phyloP scores from a whole-genome alignment of 2,329 filamentous ascomycete genomes.

The Colletotrichum lupini region DNA sequence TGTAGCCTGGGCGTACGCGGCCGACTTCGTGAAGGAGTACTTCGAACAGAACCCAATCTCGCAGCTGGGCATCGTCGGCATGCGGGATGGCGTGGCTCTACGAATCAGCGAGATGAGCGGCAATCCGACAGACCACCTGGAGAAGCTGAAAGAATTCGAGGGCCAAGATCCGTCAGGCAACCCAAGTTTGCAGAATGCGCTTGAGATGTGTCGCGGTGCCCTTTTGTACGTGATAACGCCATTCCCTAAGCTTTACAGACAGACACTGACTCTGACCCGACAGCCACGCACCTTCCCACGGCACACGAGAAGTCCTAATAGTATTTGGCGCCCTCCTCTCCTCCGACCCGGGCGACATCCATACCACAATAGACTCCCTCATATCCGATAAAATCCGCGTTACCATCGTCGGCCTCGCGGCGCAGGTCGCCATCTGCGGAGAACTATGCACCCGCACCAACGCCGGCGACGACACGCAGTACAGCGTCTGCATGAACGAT shows the following conservation, averaged over 20 bases:
- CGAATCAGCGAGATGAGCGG: conserved; percentile 90
- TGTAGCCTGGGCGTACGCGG: conserved; percentile 83
- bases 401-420: conserved; percentile 88
- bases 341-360: conserved; percentile 94
- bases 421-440: conserved; percentile 90
- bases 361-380: conserved; percentile 84
- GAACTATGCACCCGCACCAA: conserved; percentile 93
- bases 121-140: conserved; percentile 89
- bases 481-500: conserved; percentile 83
- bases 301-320: conserved; percentile 91
- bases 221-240: conserved; percentile 73
- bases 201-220: conserved; percentile 93
- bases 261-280: conserved; percentile 32
- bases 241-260: neutral
- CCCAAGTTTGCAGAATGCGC: conserved; percentile 89
- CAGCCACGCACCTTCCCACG: conserved; percentile 90
- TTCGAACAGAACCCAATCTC: conserved; percentile 99
- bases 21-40: conserved; percentile 91
- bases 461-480: conserved; percentile 78
- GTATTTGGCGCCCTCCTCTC: conserved; percentile 92
- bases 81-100: conserved; percentile 90
- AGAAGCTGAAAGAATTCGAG: conserved; percentile 76
- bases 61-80: conserved; percentile 90
- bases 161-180: conserved; percentile 77
- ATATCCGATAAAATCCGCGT: conserved; percentile 87